A percentile compares a stretch with the other conserved stretches of the same genome.
Evolutionary conservation across 352 stramenopile species (phyloP).

Genomic region (Pythium sukuiense): DNA sequence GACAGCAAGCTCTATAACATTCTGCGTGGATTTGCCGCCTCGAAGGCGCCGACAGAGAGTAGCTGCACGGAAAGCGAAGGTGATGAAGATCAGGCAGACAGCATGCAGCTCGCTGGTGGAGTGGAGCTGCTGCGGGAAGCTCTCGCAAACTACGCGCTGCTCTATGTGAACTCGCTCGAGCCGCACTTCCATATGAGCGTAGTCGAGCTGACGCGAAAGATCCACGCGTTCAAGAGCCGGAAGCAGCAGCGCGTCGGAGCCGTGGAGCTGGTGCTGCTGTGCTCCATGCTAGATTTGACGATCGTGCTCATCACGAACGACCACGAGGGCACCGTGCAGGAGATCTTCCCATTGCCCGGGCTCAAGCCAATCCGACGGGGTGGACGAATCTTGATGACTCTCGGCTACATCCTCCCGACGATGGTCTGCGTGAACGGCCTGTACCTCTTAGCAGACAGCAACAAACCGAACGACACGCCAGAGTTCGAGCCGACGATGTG

Average conservation of each 20-base stretch:
- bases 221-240: constrained; percentile 75
- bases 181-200: constrained; percentile 48
- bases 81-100: constrained; percentile 9
- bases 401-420: constrained; percentile 76
- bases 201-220: constrained; percentile 75
- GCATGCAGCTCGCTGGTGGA: constrained; percentile 35
- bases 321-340: constrained; percentile 64
- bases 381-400: constrained; percentile 49
- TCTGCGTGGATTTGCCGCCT: constrained; percentile 30
- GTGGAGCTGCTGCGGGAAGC: constrained; percentile 63
- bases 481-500: constrained; percentile 41
- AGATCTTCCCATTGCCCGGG: constrained; percentile 52
- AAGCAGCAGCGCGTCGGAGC: constrained; percentile 57
- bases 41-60: constrained; percentile 19
- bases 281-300: constrained; percentile 72
- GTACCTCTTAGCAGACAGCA: constrained; percentile 53
- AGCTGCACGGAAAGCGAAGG: constrained; percentile 1
- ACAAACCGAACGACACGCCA: constrained; percentile 3
- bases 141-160: constrained; percentile 66
- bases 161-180: constrained; percentile 60
- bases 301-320: constrained; percentile 83
- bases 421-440: constrained; percentile 66
- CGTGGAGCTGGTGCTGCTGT: constrained; percentile 68
- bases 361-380: constrained; percentile 55
- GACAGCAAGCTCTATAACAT: constrained; percentile 69